These are phyloP conservation scores for Schwanniomyces yamadae DNA, from an alignment of 805 yeast genomes.

Conservation along the genomic window DNA sequence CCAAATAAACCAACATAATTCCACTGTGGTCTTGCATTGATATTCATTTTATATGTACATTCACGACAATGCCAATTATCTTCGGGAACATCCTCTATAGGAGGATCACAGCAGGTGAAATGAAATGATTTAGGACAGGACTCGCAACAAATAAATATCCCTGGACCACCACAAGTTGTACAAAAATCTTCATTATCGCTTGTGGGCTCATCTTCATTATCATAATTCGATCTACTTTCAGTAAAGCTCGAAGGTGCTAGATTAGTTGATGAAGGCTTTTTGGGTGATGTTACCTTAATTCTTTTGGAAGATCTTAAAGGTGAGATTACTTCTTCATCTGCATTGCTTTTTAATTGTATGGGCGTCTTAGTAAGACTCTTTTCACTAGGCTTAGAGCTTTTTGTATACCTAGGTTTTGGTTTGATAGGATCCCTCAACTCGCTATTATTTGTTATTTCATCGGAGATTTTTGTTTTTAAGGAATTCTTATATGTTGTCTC, in stretches of 20 bases:
- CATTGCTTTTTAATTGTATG: constrained; percentile 6
- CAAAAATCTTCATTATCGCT: constrained; percentile 81
- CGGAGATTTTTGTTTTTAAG: constrained; percentile 15
- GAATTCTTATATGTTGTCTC: constrained; percentile 11
- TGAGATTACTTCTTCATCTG: constrained; percentile 4
- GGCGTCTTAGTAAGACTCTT: constrained; percentile 7
- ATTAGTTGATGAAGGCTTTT: constrained; percentile 24
- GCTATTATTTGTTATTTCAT: constrained; percentile 15
- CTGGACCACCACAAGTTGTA: constrained; percentile 85
- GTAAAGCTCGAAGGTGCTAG: constrained; percentile 22
- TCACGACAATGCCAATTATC: constrained; percentile 88
- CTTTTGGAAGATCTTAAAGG: constrained; percentile 18
- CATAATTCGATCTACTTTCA: constrained; percentile 2
- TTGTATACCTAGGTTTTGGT: constrained; percentile 6
- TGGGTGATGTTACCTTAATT: constrained; percentile 35
- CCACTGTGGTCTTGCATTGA: constrained; percentile 15
- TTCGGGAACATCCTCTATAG: constrained; percentile 80
- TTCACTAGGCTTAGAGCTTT: constrained; percentile 1
- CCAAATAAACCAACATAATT: constrained; percentile 48
- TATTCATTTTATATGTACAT: constrained; percentile 52
- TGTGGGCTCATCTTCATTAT: constrained; percentile 11
- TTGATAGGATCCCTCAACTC: constrained; percentile 14
- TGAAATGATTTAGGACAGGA: constrained; percentile 91
- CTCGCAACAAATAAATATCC: constrained; percentile 90
- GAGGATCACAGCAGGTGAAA: constrained; percentile 88